These are phyloP conservation scores for Arthrobotrys sphaeroides DNA, from an alignment of 2,329 filamentous ascomycete species.

Conservation along the genomic window DNA sequence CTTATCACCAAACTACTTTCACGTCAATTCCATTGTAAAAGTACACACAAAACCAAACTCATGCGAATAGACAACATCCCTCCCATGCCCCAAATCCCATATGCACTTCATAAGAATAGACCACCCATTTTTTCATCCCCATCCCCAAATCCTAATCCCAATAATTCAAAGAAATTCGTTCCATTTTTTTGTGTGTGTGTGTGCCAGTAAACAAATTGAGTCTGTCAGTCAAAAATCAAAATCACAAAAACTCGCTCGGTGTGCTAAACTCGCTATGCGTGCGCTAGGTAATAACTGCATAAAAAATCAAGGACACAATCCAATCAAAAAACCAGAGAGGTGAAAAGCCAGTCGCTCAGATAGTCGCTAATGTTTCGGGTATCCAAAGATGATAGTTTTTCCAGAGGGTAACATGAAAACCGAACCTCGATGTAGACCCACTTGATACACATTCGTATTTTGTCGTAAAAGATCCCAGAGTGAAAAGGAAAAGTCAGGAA, in stretches of 20 bases:
- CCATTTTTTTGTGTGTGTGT: no score
- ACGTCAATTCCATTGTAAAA: background rate
- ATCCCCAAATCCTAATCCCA: background rate
- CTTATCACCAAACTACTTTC: background rate
- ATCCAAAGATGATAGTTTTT: slow-evolving; percentile 21
- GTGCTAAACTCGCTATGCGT: slow-evolving; percentile 49
- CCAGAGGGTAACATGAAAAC: background rate
- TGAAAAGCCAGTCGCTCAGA: background rate
- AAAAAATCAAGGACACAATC: background rate
- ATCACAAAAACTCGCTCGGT: slow-evolving; percentile 26
- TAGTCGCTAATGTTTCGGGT: slow-evolving; percentile 43
- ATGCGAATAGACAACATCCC: background rate
- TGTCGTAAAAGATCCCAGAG: background rate
- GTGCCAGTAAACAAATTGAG: background rate
- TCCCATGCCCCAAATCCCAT: background rate
- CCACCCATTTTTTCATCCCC: background rate
- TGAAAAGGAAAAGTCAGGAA: background rate
- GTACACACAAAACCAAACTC: background rate
- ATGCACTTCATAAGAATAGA: background rate
- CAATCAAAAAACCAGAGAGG: background rate
- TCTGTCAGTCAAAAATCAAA: background rate
- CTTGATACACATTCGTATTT: slow-evolving; percentile 1
- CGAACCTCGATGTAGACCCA: background rate
- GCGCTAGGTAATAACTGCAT: slow-evolving; percentile 27
- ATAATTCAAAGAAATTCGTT: slow-evolving; percentile 40